Evolutionary conservation across 805 yeast genomes (phyloP).

Genomic region (Phaffomyces opuntiae): DNA sequence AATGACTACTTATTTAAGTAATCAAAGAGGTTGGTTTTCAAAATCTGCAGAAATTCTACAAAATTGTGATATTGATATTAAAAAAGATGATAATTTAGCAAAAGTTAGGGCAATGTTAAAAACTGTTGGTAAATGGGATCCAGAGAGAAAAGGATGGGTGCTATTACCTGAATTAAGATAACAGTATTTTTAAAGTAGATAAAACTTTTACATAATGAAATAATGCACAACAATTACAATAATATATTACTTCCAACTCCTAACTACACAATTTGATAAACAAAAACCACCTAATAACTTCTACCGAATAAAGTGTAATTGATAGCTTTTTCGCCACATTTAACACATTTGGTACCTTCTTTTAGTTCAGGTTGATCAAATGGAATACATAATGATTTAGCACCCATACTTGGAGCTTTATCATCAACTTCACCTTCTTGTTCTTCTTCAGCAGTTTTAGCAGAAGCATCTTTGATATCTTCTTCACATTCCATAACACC

Average conservation of each 20-base stretch:
- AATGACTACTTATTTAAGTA: constrained; percentile 33
- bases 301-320: constrained; percentile 95
- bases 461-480: constrained; percentile 85
- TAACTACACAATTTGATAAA: neutral
- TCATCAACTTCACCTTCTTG: constrained; percentile 89
- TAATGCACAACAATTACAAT: neutral
- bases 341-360: constrained; percentile 78
- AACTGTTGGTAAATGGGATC: constrained; percentile 63
- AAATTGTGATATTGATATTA: constrained; percentile 31
- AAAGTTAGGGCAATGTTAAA: constrained; percentile 62
- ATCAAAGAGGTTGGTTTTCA: constrained; percentile 33
- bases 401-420: constrained; percentile 98
- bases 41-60: constrained; percentile 42
- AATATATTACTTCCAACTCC: neutral
- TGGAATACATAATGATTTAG: constrained; percentile 96
- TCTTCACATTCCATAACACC: constrained; percentile 93
- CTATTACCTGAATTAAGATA: constrained; percentile 46
- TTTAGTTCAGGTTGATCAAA: constrained; percentile 81
- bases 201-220: neutral
- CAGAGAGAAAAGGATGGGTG: constrained; percentile 53
- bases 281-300: constrained; percentile 54
- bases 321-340: constrained; percentile 69
- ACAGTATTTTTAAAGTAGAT: too few species aligned
- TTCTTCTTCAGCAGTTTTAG: constrained; percentile 44
- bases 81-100: constrained; percentile 47